phyloP scores from a whole-genome alignment of 805 yeast species.

The Myxozyma sirexii region DNA sequence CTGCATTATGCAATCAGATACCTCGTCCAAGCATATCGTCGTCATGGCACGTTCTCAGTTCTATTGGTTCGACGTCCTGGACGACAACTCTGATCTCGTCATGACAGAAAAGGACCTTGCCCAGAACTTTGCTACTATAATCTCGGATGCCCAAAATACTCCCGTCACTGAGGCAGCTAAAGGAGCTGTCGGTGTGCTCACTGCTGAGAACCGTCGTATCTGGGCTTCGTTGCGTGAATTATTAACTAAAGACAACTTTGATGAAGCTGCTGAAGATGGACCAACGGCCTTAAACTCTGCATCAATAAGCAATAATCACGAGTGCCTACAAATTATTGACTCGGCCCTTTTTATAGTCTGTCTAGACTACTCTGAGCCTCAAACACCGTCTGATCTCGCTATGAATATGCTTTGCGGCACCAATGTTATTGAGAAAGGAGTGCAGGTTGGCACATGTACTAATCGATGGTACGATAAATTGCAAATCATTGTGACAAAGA shows the following conservation, averaged over 20 bases:
- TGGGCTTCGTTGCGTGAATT: conserved; percentile 78
- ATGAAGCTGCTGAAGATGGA: neutral
- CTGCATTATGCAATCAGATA: conserved; percentile 82
- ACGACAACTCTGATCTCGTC: conserved; percentile 67
- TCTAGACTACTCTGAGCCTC: conserved; percentile 73
- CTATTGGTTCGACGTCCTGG: conserved; percentile 93
- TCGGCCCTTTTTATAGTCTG: conserved; percentile 81
- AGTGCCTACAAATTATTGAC: conserved; percentile 75
- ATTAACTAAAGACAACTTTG: conserved; percentile 42
- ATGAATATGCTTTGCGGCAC: conserved; percentile 89
- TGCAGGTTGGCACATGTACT: conserved; percentile 91
- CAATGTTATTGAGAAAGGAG: conserved; percentile 74
- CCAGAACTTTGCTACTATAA: conserved; percentile 71
- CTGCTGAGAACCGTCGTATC: conserved; percentile 83
- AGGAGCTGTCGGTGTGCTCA: conserved; percentile 83
- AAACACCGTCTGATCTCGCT: conserved; percentile 60
- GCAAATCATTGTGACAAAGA: conserved; percentile 82
- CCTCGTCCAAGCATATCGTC: conserved; percentile 74
- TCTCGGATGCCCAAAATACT: conserved; percentile 64
- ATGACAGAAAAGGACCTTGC: conserved; percentile 75
- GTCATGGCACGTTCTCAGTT: conserved; percentile 84
- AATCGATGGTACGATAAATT: conserved; percentile 94
- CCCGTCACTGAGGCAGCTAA: conserved; percentile 63
- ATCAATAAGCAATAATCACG: conserved; percentile 53
- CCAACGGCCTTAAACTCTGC: neutral